Conservation (phyloP, 164 flowering plant genomes). For the Pachysandra terminalis region DNA sequence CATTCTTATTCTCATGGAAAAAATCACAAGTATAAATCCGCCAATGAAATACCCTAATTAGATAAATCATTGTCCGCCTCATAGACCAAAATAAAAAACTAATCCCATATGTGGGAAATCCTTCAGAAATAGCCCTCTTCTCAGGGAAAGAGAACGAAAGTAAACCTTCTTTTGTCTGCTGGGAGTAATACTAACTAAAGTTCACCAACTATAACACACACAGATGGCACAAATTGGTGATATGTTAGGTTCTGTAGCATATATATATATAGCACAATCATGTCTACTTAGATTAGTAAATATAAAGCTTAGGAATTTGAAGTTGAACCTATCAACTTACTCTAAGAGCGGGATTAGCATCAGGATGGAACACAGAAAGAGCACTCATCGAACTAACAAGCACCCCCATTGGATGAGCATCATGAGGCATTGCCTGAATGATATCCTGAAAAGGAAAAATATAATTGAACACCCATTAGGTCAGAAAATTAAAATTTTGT, state of each 20-base stretch:
- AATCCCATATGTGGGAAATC: too few species aligned
- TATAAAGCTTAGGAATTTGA: neutral
- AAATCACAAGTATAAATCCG: too few species aligned
- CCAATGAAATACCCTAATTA: too few species aligned
- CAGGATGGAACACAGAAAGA: slow-evolving; percentile 95
- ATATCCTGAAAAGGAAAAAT: slow-evolving; percentile 61
- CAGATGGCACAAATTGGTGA: neutral
- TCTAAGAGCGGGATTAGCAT: slow-evolving; percentile 96
- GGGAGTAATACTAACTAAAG: too few species aligned
- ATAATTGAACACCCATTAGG: neutral
- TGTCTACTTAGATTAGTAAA: neutral
- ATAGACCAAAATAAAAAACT: too few species aligned
- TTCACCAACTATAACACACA: too few species aligned
- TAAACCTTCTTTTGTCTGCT: too few species aligned
- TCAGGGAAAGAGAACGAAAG: too few species aligned
- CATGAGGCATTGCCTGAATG: slow-evolving; percentile 97
- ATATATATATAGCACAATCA: neutral
- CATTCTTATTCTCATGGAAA: too few species aligned
- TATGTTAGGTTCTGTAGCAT: neutral
- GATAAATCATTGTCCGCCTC: too few species aligned
- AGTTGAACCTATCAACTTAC: slow-evolving; percentile 44
- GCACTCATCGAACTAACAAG: slow-evolving; percentile 97
- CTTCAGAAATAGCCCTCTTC: too few species aligned
- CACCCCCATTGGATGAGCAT: slow-evolving; percentile 99
- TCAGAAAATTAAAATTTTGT: neutral